Conservation (phyloP, 495 filamentous ascomycete species). For the Penicillium simplicissimum region DNA sequence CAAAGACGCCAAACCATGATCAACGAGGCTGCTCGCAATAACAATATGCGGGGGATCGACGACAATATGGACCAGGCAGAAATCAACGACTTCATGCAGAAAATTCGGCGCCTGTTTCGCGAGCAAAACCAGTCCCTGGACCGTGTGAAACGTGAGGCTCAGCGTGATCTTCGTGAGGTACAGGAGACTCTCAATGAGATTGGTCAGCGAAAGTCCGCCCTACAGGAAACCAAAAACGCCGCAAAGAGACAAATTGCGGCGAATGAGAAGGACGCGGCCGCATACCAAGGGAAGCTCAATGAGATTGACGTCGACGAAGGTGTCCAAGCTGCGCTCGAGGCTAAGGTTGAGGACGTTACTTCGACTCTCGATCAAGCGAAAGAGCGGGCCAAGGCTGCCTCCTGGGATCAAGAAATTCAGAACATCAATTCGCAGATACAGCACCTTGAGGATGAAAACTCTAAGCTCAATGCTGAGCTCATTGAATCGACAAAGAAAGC, state of each 20-base stretch:
- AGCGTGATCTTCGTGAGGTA: slow-evolving; percentile 65
- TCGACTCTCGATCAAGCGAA: slow-evolving; percentile 61
- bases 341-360: slow-evolving; percentile 68
- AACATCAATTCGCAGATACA: slow-evolving; percentile 62
- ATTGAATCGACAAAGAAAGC: slow-evolving; percentile 77
- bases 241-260: slow-evolving; percentile 66
- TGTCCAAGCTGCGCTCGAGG: slow-evolving; percentile 69
- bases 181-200: slow-evolving; percentile 68
- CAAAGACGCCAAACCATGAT: slow-evolving; percentile 68
- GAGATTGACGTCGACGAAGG: slow-evolving; percentile 81
- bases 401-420: slow-evolving; percentile 69
- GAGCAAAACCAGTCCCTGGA: slow-evolving; percentile 80
- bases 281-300: slow-evolving; percentile 64
- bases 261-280: slow-evolving; percentile 65
- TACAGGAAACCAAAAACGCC: slow-evolving; percentile 68
- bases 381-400: slow-evolving; percentile 56
- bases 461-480: slow-evolving; percentile 71
- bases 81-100: slow-evolving; percentile 74
- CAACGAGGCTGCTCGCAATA: slow-evolving; percentile 72
- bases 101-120: slow-evolving; percentile 67
- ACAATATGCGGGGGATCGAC: slow-evolving; percentile 84
- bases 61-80: slow-evolving; percentile 70
- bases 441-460: slow-evolving; percentile 65
- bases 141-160: slow-evolving; percentile 67
- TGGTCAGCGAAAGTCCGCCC: slow-evolving; percentile 62